A percentile compares a stretch with the other conserved stretches of the same genome.
Evolutionary conservation across 352 stramenopile species (phyloP).

Genomic region (Phytophthora uliginosa): DNA sequence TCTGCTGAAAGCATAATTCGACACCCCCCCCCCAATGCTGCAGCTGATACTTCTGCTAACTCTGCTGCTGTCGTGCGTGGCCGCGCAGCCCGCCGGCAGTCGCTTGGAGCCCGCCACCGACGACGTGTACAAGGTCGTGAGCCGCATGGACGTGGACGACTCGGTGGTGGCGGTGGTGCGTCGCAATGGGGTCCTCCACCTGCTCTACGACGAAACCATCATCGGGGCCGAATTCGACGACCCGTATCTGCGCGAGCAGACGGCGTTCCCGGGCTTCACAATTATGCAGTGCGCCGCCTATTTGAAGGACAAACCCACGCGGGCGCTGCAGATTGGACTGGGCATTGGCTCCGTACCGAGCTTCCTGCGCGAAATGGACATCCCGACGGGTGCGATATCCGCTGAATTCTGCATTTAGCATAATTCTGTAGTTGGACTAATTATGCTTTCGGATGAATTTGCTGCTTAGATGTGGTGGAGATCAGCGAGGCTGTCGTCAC

Average conservation of each 20-base stretch:
- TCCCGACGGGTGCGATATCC: slow-evolving; percentile 55
- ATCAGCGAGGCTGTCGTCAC: slow-evolving; percentile 76
- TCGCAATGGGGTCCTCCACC: slow-evolving; percentile 58
- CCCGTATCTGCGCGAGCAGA: slow-evolving; percentile 61
- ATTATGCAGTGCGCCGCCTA: slow-evolving; percentile 85
- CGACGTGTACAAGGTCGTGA: slow-evolving; percentile 36
- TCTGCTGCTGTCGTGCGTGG: slow-evolving; percentile 21
- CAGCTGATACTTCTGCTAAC: slow-evolving; percentile 7
- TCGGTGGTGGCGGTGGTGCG: slow-evolving; percentile 73
- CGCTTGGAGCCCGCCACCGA: slow-evolving; percentile 15
- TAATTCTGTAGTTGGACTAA: slow-evolving; percentile 1
- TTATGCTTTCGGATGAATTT: background rate
- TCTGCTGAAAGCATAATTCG: background rate
- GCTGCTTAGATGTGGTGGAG: slow-evolving; percentile 71
- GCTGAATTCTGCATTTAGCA: background rate
- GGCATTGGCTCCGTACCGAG: slow-evolving; percentile 78
- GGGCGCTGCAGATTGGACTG: slow-evolving; percentile 73
- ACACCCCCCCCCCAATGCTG: background rate
- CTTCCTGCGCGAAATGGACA: slow-evolving; percentile 67
- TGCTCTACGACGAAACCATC: slow-evolving; percentile 84
- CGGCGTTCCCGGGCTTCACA: slow-evolving; percentile 80
- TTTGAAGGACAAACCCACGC: slow-evolving; percentile 49
- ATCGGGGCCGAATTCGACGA: slow-evolving; percentile 86
- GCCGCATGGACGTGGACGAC: slow-evolving; percentile 48
- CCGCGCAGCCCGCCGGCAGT: slow-evolving; percentile 5